phyloP scores from a whole-genome alignment of 176 grass and related monocot species.

The Carex kokanica region DNA sequence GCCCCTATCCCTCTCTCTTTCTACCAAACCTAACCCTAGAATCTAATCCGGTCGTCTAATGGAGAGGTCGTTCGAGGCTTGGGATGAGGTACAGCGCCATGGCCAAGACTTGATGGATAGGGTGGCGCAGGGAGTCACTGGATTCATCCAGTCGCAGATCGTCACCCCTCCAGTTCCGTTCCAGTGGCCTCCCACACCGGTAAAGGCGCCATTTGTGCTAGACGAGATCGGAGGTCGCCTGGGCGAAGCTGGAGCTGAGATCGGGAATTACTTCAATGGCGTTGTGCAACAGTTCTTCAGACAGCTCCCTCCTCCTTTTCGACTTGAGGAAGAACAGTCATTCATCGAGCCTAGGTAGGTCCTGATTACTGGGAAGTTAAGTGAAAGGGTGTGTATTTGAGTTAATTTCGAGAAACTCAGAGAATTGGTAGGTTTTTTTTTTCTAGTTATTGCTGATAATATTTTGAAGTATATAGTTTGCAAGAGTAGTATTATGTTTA shows the following conservation, averaged over 20 bases:
- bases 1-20: not conserved
- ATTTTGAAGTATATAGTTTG: too few relatives aligned
- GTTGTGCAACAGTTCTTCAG: conserved; percentile 69
- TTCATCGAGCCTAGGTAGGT: conserved; percentile 18
- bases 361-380: not conserved
- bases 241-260: conserved; percentile 71
- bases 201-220: conserved; percentile 54
- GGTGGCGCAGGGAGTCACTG: conserved; percentile 76
- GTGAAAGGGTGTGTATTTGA: not conserved
- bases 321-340: conserved; percentile 39
- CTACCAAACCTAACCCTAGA: conserved; percentile 10
- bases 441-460: not conserved
- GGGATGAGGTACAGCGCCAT: conserved; percentile 94
- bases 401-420: not conserved
- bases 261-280: conserved; percentile 65
- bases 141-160: conserved; percentile 65
- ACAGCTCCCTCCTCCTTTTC: conserved; percentile 50
- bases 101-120: conserved; percentile 82
- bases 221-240: conserved; percentile 72
- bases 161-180: conserved; percentile 34
- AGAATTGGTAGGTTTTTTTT: not conserved
- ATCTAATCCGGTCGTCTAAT: conserved; percentile 24
- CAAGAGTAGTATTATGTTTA: not conserved
- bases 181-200: conserved; percentile 51
- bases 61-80: conserved; percentile 86